A percentile compares a stretch with the other conserved stretches of the same genome.
phyloP scores from a whole-genome alignment of 1,284 basidiomycete genomes.

The Neonothopanus nambi region DNA sequence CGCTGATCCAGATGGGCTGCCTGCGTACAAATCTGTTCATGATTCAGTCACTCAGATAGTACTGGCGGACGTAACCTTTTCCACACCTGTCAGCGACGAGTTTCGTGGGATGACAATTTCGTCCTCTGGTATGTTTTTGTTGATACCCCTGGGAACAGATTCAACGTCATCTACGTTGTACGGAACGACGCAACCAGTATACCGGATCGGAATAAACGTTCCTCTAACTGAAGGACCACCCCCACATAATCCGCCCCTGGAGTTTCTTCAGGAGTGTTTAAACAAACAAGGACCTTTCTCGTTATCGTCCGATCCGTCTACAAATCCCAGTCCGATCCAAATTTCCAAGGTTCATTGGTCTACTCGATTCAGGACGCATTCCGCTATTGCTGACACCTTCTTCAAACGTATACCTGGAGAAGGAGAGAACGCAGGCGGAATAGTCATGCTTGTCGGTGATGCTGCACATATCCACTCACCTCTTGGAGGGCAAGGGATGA shows the following conservation, averaged over 20 bases:
- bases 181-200: slow-evolving; percentile 18
- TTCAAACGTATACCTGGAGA: slow-evolving; percentile 26
- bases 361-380: slow-evolving; percentile 35
- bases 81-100: slow-evolving; percentile 18
- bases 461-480: slow-evolving; percentile 47
- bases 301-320: slow-evolving; percentile 30
- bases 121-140: slow-evolving; percentile 25
- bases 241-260: slow-evolving; percentile 31
- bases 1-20: slow-evolving; percentile 32
- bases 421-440: slow-evolving; percentile 19
- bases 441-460: slow-evolving; percentile 41
- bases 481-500: slow-evolving; percentile 46
- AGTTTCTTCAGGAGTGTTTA: slow-evolving; percentile 35
- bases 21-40: slow-evolving; percentile 18
- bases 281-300: slow-evolving; percentile 29
- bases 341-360: slow-evolving; percentile 36
- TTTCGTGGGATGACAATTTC: slow-evolving; percentile 17
- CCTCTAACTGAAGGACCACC: slow-evolving; percentile 27
- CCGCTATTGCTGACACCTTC: slow-evolving; percentile 38
- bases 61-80: slow-evolving; percentile 36
- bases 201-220: slow-evolving; percentile 31
- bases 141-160: slow-evolving; percentile 25
- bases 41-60: slow-evolving; percentile 31
- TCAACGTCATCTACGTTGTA: neutral
- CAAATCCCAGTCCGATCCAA: slow-evolving; percentile 29